Conservation (phyloP, 805 yeast genomes). For the Pichia californica region DNA sequence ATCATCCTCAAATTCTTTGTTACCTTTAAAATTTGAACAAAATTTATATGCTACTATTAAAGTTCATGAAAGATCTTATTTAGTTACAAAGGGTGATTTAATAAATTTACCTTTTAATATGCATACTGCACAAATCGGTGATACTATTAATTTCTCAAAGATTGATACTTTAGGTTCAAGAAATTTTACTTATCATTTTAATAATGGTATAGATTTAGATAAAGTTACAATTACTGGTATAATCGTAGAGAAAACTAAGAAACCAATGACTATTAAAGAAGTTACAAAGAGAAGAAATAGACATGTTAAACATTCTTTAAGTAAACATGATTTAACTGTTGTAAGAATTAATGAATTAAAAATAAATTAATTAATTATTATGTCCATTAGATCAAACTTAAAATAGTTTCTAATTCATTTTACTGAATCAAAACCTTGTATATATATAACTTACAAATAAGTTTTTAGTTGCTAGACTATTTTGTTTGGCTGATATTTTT, state of each 20-base stretch:
- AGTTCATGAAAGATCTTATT: constrained; percentile 76
- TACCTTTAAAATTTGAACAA: constrained; percentile 59
- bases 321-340: constrained; percentile 70
- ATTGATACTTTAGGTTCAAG: constrained; percentile 83
- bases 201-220: constrained; percentile 43
- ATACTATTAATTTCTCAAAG: constrained; percentile 62
- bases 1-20: constrained; percentile 22
- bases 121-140: constrained; percentile 78
- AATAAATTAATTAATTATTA: constrained; percentile 23
- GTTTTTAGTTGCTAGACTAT: no score
- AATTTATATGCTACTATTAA: constrained; percentile 76
- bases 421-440: neutral
- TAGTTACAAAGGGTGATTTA: constrained; percentile 88
- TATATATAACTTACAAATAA: no score
- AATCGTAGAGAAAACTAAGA: constrained; percentile 82
- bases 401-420: no score
- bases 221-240: constrained; percentile 62
- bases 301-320: constrained; percentile 58
- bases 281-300: constrained; percentile 76
- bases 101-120: constrained; percentile 73
- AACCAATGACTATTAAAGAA: constrained; percentile 66
- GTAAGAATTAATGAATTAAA: constrained; percentile 68
- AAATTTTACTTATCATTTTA: constrained; percentile 59
- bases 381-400: neutral
- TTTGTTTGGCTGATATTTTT: no score